Base-by-base conservation (phyloP, 805 yeast species). In the Candida tallmaniae region DNA sequence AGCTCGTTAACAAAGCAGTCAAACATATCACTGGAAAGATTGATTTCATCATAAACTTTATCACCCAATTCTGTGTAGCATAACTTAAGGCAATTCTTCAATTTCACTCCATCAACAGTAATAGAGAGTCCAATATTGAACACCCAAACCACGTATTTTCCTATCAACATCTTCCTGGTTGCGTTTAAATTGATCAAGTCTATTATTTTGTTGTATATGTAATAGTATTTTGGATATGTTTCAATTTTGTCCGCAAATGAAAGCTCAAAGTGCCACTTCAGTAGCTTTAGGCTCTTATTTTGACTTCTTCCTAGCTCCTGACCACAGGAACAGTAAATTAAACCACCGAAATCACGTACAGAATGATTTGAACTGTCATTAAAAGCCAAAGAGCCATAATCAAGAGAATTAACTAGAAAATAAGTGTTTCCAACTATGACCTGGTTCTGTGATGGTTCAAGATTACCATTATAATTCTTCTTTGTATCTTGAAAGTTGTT, bases 361-460 rank as follows among this genome's bases (percentile, higher is more conserved):
- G 26, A 19, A 4, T 40, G 41, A 6, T 29, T 24, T 2, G 12
- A 17, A 15, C 8, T 19, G 8, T 8, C 12, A 27, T 27, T 24
- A n/a, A n/a, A n/a, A 7, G 7, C 10, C 7, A 20, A 10, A 10
- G 10, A 13, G 6, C 12, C 12, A 13, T 10, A 14, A 12, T 26
- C 29, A n/a, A 6, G 7, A 6, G 10, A 17, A 13, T 28, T 39
- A n/a, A 35, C 35, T 1, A 30, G 27, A 6, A 82, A 45, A 47
- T 82, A 83, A 35, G 73, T 71, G 4, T 71, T 60, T 0, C 89
- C 89, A 4, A 78, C 68, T 3, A 79, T 59, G 4, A 79, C 29
- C 2, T 63, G 53, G 20, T 58, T 52, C 0, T 46, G 39, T 4
- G 51, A 34, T 3, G 90, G 83, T 16, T 49, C 58, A 27, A 80